Evolutionary conservation across 2,329 filamentous ascomycete species (phyloP).

Genomic region (Epichloe aotearoae): DNA sequence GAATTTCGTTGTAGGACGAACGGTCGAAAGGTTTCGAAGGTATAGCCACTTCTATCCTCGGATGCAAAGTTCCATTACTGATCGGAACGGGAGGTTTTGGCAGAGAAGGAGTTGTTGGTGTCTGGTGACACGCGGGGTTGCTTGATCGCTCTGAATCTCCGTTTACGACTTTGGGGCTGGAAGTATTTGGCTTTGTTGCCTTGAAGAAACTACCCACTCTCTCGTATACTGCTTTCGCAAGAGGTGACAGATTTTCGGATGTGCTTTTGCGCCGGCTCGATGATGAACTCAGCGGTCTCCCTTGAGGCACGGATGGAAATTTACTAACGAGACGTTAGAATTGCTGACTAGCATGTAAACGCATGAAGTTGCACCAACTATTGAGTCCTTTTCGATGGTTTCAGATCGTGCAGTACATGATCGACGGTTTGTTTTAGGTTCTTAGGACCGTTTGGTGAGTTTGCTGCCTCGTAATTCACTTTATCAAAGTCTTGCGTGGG

Average conservation of each 20-base stretch:
- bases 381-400: conserved; percentile 54
- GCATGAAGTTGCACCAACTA: conserved; percentile 35
- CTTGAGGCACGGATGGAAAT: conserved; percentile 27
- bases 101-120: background rate
- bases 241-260: conserved; percentile 33
- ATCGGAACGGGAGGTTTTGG: background rate
- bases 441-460: conserved; percentile 44
- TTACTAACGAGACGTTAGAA: conserved; percentile 27
- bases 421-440: conserved; percentile 58
- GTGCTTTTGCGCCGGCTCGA: conserved; percentile 16
- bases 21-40: conserved; percentile 29
- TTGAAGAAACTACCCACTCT: conserved; percentile 27
- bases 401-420: conserved; percentile 62
- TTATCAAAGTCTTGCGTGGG: conserved; percentile 45
- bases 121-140: conserved; percentile 9
- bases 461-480: conserved; percentile 57
- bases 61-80: conserved; percentile 7
- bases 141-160: conserved; percentile 16
- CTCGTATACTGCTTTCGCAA: conserved; percentile 29
- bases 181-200: conserved; percentile 20
- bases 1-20: conserved; percentile 22
- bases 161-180: conserved; percentile 23
- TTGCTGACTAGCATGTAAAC: background rate
- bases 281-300: conserved; percentile 6
- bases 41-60: conserved; percentile 33